Evolutionary conservation across 2,329 filamentous ascomycete genomes (phyloP).

Genomic region (Eutypa lata): DNA sequence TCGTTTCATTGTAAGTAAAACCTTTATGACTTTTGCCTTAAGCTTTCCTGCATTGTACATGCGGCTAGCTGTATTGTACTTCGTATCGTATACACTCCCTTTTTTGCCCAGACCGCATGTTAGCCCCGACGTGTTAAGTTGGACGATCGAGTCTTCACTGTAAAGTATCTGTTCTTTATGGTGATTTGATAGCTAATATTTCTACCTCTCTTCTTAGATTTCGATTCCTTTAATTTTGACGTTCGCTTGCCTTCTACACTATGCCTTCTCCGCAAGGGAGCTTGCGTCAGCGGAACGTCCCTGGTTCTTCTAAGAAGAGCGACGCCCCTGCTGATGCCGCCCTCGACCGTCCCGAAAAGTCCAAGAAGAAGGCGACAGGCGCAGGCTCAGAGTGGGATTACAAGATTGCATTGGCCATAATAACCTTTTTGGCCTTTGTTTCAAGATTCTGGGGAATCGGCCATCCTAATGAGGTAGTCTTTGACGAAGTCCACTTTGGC

Average conservation of each 20-base stretch:
- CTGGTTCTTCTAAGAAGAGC: constrained; percentile 48
- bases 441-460: constrained; percentile 96
- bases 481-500: constrained; percentile 98
- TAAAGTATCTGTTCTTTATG: too few species aligned
- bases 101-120: background rate
- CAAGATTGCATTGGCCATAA: constrained; percentile 70
- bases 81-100: background rate
- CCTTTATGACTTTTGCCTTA: background rate
- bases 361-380: constrained; percentile 36
- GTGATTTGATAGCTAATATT: background rate
- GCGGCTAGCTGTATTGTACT: background rate
- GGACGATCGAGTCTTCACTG: background rate
- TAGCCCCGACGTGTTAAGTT: background rate
- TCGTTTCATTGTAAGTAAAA: background rate
- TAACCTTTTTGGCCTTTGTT: constrained; percentile 81
- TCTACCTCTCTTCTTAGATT: background rate
- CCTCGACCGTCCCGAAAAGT: constrained; percentile 38
- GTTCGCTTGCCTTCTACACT: constrained; percentile 21
- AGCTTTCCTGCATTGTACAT: background rate
- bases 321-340: constrained; percentile 36
- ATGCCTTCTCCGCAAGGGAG: constrained; percentile 52
- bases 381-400: constrained; percentile 74
- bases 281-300: constrained; percentile 57
- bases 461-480: constrained; percentile 94
- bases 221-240: constrained; percentile 7